phyloP scores from a whole-genome alignment of 1,284 basidiomycete genomes.

The Rhodotorula sp. region DNA sequence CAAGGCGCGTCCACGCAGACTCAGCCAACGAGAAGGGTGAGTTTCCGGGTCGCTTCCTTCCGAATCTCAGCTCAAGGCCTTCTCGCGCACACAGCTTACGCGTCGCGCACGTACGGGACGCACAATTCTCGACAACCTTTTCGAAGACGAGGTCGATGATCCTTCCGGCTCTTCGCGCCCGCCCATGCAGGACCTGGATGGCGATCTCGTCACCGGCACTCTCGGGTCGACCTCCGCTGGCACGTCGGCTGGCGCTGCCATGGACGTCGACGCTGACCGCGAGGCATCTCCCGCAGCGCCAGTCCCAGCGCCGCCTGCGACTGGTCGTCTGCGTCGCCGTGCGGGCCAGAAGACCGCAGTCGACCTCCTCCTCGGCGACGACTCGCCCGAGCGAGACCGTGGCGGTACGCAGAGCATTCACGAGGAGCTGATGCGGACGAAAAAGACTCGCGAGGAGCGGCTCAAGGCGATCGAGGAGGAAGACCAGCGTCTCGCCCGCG shows the following conservation, averaged over 20 bases:
- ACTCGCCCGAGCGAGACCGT: not conserved
- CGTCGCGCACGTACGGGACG: slow-evolving; percentile 9
- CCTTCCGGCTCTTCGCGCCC: not conserved
- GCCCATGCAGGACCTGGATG: not conserved
- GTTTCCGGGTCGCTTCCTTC: not conserved
- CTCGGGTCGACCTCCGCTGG: not conserved
- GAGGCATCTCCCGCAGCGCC: not conserved
- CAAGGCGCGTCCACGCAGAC: not conserved
- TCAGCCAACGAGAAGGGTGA: not conserved
- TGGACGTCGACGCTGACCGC: not conserved
- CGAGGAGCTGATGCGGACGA: slow-evolving; percentile 4
- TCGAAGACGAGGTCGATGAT: not conserved
- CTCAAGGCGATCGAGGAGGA: slow-evolving; percentile 26
- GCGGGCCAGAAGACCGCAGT: not conserved
- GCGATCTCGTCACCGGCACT: not conserved
- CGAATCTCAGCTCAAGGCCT: not conserved
- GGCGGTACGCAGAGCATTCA: not conserved
- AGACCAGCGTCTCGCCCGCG: slow-evolving; percentile 8
- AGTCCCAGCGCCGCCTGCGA: no score
- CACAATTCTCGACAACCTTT: slow-evolving; percentile 1
- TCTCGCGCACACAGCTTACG: not conserved
- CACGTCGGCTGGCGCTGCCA: not conserved
- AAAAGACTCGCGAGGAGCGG: slow-evolving; percentile 21
- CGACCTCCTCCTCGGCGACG: slow-evolving; percentile 10
- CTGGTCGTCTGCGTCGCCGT: not conserved